These are phyloP conservation scores for Juncus effusus DNA, from an alignment of 176 grass and related monocot genomes.

Conservation along the genomic window DNA sequence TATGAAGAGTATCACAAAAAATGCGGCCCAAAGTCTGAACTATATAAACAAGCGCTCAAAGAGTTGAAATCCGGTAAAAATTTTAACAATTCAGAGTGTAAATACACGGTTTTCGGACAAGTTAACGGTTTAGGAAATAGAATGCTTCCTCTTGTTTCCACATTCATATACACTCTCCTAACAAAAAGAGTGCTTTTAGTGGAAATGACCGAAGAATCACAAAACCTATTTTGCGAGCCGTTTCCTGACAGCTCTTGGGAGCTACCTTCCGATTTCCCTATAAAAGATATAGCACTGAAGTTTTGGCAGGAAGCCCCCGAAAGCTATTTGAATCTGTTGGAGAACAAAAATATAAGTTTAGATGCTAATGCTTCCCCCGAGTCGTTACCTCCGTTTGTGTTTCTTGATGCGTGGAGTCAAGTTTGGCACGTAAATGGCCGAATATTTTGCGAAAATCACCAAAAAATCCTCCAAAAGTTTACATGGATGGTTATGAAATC, in stretches of 20 bases:
- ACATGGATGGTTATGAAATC: conserved; percentile 72
- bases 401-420: conserved; percentile 53
- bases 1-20: conserved; percentile 61
- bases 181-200: conserved; percentile 59
- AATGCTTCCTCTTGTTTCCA: conserved; percentile 52
- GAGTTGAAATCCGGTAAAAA: conserved; percentile 48
- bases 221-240: conserved; percentile 70
- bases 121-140: conserved; percentile 68
- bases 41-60: conserved; percentile 38
- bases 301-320: conserved; percentile 34
- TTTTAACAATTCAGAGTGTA: conserved; percentile 38
- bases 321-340: conserved; percentile 52
- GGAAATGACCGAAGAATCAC: conserved; percentile 28
- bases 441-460: conserved; percentile 67
- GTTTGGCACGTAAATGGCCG: conserved; percentile 36
- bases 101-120: conserved; percentile 58
- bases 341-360: conserved; percentile 3
- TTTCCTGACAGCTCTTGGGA: conserved; percentile 70
- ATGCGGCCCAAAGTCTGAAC: conserved; percentile 45
- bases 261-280: conserved; percentile 51
- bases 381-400: conserved; percentile 37
- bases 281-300: conserved; percentile 36
- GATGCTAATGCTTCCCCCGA: conserved; percentile 27
- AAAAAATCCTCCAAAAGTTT: conserved; percentile 49
- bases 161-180: conserved; percentile 86